Evolutionary conservation across 768 basidiomycete species (phyloP), one percentile per base, ranked within the genome.

Genomic region (Clavulina sp.): DNA sequence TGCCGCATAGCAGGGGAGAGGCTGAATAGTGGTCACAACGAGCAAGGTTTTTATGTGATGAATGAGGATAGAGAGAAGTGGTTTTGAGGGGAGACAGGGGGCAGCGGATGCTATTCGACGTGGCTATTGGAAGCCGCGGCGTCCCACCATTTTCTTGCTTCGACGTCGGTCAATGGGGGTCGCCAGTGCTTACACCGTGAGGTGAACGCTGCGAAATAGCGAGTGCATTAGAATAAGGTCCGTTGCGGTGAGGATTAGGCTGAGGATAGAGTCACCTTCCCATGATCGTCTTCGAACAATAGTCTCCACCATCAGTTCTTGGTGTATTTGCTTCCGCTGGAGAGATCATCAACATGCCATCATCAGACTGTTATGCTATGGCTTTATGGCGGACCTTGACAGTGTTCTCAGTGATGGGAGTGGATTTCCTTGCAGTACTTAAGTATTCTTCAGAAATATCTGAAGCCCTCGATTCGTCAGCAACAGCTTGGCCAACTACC

Each of bases 101-200:
- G 85, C 50, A 81, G 84, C 52, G 76, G 73, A 52, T 73, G 73
- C 56, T 75, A 46, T 46, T 16, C 26, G 43, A 28, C 43, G 26
- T 46, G 43, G 13, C 13, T 13, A 9, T 24, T 24, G 9, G 24
- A 13, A 28, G 26, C 46, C 21, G 50, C 50, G 28, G 50, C 50
- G 28, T 61, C 59, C 61, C 61, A 62, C 61, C 61, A 62, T 36
- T 55, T 51, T 29, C 60, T 40, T 13, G 54, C 56, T 40, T 61
- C 60, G 5, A 41, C 19, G 46, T 61, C 59, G 18, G 54, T 46
- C 24, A 32, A 9, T 49, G 84, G 79, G 4, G 83, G 82, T 48
- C 71, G 67, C 63, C 86, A 89, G 62, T 81, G 86, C 61, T 74
- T 76, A 67, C 85, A 89, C 48, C 84, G 79, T 41, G 81, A 73